Evolutionary conservation across 345 rosid species (phyloP), one percentile per base, ranked within the genome.

Genomic region (Eucalyptus sp.): DNA sequence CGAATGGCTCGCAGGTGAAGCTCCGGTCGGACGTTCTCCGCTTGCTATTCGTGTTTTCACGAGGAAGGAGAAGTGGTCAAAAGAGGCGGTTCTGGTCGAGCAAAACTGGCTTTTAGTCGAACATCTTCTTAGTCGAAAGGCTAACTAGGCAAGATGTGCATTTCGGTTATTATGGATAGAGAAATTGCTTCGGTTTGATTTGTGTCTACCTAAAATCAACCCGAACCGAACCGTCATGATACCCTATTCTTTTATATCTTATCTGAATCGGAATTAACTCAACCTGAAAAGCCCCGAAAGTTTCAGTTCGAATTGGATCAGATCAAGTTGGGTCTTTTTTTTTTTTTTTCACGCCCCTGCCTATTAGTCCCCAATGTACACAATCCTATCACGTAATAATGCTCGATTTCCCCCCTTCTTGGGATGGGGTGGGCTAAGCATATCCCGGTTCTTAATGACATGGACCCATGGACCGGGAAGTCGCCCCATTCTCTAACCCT

Each of bases 31-130:
- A 31, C 43, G 18, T 31, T 68, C 90, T 58, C 33, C 50, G 31
- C 89, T 93, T 84, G 93, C 90, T 89, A 44, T 88, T 80, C 95
- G 92, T 58, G 96, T 92, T 80, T 93, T 92, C 91, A 88, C 79
- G 83, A 93, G 98, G 94, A 94, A 90, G 90, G 95, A 91, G 91
- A 93, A 94, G 89, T 91, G 88, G 58, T 92, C 92, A 90, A 90
- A 86, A 52, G 87, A 90, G 27, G 56, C 87, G 83, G 89, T 90
- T 43, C 88, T 88, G 60, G 91, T 89, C 37, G 86, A 88, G 60
- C 88, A 91, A 68, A 84, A 86, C 71, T 88, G 88, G 60, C 46
- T 41, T 10, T 9, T 16, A 18, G 46, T 71, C 25, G 13, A 71
- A 18, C 81, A 10, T 71, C 81, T 2, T 18, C 81, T 71, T 9